Percentiles rank a stretch among this genome's conserved stretches.
Conservation (phyloP, 306 rosid genomes). For the Echinosophora koreensis region DNA sequence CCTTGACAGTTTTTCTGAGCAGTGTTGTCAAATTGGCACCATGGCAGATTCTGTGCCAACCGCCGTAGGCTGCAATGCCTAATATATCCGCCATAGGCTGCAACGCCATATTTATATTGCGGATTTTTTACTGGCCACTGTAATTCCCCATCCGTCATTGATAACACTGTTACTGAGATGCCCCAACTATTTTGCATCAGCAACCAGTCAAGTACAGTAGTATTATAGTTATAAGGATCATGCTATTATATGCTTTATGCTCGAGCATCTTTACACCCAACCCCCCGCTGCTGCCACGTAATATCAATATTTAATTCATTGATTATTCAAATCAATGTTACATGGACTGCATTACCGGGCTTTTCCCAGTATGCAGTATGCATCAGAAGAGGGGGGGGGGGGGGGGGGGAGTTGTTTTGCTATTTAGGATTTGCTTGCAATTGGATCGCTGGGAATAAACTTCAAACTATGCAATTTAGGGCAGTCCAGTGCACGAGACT, state of each 20-base stretch:
- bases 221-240: too few relatives aligned
- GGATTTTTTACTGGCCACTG: too few relatives aligned
- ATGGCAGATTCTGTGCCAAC: too few relatives aligned
- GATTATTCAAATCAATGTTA: background rate
- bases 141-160: too few relatives aligned
- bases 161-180: background rate
- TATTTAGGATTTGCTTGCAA: background rate
- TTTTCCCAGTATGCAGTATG: background rate
- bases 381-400: background rate
- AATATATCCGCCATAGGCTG: too few relatives aligned
- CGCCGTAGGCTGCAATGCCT: too few relatives aligned
- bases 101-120: too few relatives aligned
- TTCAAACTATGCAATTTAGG: background rate
- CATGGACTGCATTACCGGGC: background rate
- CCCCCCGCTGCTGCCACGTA: too few relatives aligned
- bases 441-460: background rate
- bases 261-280: too few relatives aligned
- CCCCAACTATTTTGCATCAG: background rate
- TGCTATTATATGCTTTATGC: too few relatives aligned
- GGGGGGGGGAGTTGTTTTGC: background rate
- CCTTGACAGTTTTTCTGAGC: background rate
- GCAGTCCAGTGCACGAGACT: too few relatives aligned
- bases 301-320: constrained; percentile 2
- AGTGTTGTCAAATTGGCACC: too few relatives aligned
- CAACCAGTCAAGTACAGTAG: background rate